Evolutionary conservation across 202 grass and related monocot genomes (phyloP).

Genomic region (Digitaria exilis): DNA sequence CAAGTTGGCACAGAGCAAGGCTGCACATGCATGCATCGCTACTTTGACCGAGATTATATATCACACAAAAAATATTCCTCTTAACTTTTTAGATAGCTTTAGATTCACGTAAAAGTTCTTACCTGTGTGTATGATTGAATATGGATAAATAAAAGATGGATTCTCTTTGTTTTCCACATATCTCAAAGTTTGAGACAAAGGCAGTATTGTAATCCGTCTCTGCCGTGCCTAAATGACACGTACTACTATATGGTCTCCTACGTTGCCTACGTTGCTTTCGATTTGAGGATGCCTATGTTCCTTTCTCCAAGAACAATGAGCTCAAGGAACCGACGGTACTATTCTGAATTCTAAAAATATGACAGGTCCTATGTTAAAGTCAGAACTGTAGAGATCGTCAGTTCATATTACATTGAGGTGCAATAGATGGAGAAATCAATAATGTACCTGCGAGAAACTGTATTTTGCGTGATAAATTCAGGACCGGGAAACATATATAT

Average conservation of each 20-base stretch:
- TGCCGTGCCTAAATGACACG: not conserved
- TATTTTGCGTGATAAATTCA: not conserved
- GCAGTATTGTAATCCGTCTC: not conserved
- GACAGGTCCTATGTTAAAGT: not conserved
- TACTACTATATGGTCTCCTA: not conserved
- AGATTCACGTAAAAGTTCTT: not conserved
- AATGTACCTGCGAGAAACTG: not conserved
- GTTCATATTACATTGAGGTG: not conserved
- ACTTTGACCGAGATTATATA: not conserved
- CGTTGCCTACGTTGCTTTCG: not conserved
- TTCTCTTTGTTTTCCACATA: not conserved
- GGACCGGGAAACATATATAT: not conserved
- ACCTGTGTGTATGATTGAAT: not conserved
- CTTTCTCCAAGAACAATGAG: not conserved
- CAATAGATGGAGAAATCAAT: not conserved
- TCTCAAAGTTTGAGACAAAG: not conserved
- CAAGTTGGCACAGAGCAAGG: not conserved
- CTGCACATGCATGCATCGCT: not conserved
- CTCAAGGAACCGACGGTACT: not conserved
- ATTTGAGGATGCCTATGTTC: conserved; percentile 5
- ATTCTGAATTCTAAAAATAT: not conserved
- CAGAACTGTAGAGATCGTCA: not conserved
- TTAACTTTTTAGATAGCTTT: not conserved
- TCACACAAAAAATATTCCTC: not conserved
- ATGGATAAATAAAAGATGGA: not conserved